These are phyloP conservation scores for Solanum hybrid DNA, from an alignment of 305 asterid genomes.

Conservation along the genomic window DNA sequence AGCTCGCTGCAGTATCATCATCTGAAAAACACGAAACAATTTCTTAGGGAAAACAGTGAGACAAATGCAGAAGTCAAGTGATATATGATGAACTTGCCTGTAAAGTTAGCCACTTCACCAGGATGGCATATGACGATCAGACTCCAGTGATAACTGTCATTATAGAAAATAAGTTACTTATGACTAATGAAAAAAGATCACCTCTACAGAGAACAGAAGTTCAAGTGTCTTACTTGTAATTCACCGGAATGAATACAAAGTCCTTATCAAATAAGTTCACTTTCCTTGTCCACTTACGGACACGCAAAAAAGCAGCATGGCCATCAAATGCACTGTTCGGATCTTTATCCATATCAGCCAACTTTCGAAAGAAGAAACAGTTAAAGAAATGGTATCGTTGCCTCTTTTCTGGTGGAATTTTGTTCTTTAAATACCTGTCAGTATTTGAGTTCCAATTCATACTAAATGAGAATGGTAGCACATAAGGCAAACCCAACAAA, in stretches of 20 bases:
- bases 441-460: conserved; percentile 1
- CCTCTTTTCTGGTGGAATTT: conserved; percentile 39
- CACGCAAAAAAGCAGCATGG: conserved; percentile 86
- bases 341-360: conserved; percentile 94
- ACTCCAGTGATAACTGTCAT: conserved; percentile 93
- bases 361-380: conserved; percentile 92
- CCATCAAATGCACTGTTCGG: conserved; percentile 83
- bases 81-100: conserved; percentile 54
- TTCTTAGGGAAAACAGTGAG: neutral
- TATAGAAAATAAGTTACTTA: neutral
- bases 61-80: conserved; percentile 6
- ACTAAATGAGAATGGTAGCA: conserved; percentile 13
- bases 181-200: neutral
- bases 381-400: conserved; percentile 81
- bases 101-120: conserved; percentile 53
- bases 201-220: neutral
- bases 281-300: conserved; percentile 98
- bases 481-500: neutral
- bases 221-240: conserved; percentile 59
- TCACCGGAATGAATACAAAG: conserved; percentile 82
- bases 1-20: conserved; percentile 21
- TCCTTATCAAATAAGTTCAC: conserved; percentile 83
- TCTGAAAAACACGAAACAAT: conserved; percentile 26
- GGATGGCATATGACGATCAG: conserved; percentile 81
- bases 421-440: conserved; percentile 70